Base-by-base conservation (phyloP, 1,139 yeast species). In the Blastobotrys indianensis region DNA sequence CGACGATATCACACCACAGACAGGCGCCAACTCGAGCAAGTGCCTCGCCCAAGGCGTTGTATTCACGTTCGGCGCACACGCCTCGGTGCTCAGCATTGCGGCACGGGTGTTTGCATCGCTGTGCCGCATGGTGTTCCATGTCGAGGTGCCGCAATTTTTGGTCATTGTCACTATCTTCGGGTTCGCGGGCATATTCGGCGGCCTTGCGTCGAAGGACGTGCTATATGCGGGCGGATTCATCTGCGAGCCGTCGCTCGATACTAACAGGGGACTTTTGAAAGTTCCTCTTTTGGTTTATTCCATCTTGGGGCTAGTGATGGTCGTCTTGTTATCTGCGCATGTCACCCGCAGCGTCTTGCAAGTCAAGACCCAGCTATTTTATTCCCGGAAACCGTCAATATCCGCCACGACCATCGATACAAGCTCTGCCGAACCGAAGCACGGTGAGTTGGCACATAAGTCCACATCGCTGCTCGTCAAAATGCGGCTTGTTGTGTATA, bases 11-110 rank as follows among this genome's bases (percentile, higher is more conserved):
- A 41, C 49, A 10, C 49, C 49, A 10, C 42, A 36, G 31, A 46
- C 39, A n/a, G 46, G 42, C 15, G 30, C 34, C 13, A 41, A 43
- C 25, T 29, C 39, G 2, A 15, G 42, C 11, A 38, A 48, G 34
- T 53, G 56, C 32, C 45, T 48, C 41, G 47, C 47, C 8, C 54
- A 53, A 39, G 56, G 55, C 2, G 44, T 53, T 10, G 8, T 51
- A 9, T 36, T 46, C n/a, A 52, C 49, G n/a, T 41, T 51, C 12
- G 52, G 53, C 7, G 39, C 38, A 34, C 54, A 50, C 25, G 23
- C 49, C 8, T 45, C 51, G 11, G 46, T 46, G 28, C 44, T 53
- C 10, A 47, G 47, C 16, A 31, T 51, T 9, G 48, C 49, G 15
- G 50, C 43, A 8, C 44, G 55, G 6, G 50, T 49, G 3, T 32